phyloP scores from a whole-genome alignment of 2,329 filamentous ascomycete species.

The Colletotrichum australisinense region DNA sequence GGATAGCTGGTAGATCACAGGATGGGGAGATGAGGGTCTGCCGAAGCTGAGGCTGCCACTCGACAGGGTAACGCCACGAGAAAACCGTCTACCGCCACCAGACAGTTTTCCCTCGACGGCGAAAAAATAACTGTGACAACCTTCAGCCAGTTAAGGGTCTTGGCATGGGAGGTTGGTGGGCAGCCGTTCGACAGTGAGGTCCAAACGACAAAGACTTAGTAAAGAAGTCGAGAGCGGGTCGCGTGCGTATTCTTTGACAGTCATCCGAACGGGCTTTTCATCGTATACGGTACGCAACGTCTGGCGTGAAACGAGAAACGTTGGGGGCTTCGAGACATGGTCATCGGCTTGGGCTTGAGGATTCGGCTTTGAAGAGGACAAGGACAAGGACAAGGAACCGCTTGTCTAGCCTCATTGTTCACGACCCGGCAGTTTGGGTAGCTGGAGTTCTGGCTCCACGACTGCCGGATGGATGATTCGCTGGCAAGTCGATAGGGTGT shows the following conservation, averaged over 20 bases:
- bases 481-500: not conserved
- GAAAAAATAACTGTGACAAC: not conserved
- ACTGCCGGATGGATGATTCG: not conserved
- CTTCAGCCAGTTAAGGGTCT: not conserved
- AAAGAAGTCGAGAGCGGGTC: not conserved
- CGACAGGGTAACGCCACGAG: not conserved
- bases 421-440: conserved; percentile 1
- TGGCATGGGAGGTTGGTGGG: not conserved
- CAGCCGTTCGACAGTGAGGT: not conserved
- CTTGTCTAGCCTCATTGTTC: conserved; percentile 3
- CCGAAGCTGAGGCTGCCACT: not conserved
- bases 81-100: not conserved
- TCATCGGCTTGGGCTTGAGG: not conserved
- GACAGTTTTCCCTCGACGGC: not conserved
- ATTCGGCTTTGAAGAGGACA: not conserved
- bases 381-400: not conserved
- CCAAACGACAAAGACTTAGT: not conserved
- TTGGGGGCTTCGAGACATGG: conserved; percentile 10
- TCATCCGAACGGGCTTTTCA: not conserved
- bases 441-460: not conserved
- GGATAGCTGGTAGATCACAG: conserved; percentile 1
- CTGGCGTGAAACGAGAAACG: conserved; percentile 2
- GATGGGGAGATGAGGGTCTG: not conserved
- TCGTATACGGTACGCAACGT: not conserved
- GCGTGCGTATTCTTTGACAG: not conserved